Evolutionary conservation across 2,329 filamentous ascomycete species (phyloP), one percentile per base, ranked within the genome.

Genomic region (Monosporascus sp.): DNA sequence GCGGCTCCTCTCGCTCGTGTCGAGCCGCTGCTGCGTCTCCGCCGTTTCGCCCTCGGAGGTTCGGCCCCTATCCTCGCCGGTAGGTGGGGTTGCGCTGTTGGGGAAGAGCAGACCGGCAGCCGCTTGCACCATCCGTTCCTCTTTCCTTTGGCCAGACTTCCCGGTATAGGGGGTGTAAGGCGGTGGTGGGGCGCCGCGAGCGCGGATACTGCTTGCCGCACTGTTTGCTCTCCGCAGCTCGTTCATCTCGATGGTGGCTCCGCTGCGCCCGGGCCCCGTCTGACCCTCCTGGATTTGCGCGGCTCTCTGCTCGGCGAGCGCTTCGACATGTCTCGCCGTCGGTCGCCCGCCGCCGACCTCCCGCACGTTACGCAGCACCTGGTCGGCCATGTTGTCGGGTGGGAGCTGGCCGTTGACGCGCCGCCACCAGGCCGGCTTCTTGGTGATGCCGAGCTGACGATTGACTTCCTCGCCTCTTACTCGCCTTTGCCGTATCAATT

Each of bases 341-440:
- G 75, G 72, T 8, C 71, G 69, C 40, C 73, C 72, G 19, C 79
- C 79, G 37, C 78, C 77, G 17, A 84, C 69, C 60, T 83, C 81
- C 24, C 76, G 71, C 24, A 83, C 80, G 52, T 84, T 83, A 52
- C 76, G 75, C 48, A 75, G 67, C 44, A 84, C 77, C 55, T 74
- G 75, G 56, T 83, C 80, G 48, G 77, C 75, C 70, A 83, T 73
- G 48, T 70, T 67, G 27, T 72, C 64, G 48, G 72, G 67, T 7
- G 60, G 58, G 7, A 65, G 27, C 7, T 81, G 75, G 48, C 75
- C 76, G 44, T 76, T 74, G 44, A 77, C 65, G 43, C 81, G 76
- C 19, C 73, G 74, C 86, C 86, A 90, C 86, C 86, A 90, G 6
- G 77, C 76, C 0, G 86, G 86, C 64, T 84, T 85, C 50, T 76